A percentile compares a stretch with the other conserved stretches of the same genome.
phyloP scores from a whole-genome alignment of 1,139 yeast genomes.

The Pichia sp. region DNA sequence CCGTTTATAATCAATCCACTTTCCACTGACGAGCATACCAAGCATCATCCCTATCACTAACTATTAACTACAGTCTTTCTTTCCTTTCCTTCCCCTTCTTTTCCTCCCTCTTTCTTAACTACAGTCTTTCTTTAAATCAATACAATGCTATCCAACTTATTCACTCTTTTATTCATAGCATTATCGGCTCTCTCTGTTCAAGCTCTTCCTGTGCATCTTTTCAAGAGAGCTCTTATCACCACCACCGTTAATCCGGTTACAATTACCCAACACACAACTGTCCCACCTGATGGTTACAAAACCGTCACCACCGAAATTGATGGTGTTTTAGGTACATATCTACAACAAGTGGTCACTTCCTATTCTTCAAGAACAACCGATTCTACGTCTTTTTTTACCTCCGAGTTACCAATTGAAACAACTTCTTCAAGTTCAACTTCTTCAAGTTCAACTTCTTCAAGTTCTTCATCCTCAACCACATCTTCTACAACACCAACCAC shows the following conservation, averaged over 20 bases:
- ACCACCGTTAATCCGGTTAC: slow-evolving; percentile 22
- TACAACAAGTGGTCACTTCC: slow-evolving; percentile 16
- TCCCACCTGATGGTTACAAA: slow-evolving; percentile 14
- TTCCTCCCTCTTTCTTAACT: not conserved
- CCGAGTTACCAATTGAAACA: not conserved
- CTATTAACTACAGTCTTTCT: not conserved
- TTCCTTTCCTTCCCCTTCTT: not conserved
- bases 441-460: too few relatives aligned
- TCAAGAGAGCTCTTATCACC: slow-evolving; percentile 23
- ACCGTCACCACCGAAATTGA: slow-evolving; percentile 18
- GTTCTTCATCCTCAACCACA: not conserved
- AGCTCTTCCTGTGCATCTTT: slow-evolving; percentile 30
- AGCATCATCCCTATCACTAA: not conserved
- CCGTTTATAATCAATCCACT: too few relatives aligned
- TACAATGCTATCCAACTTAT: slow-evolving; percentile 3
- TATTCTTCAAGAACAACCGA: slow-evolving; percentile 9
- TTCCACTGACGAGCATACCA: not conserved
- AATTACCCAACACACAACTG: slow-evolving; percentile 15
- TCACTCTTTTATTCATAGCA: slow-evolving; percentile 3
- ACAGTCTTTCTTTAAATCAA: not conserved
- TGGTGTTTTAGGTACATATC: slow-evolving; percentile 18
- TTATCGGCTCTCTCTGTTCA: slow-evolving; percentile 19
- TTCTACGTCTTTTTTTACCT: slow-evolving; percentile 8
- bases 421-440: too few relatives aligned
- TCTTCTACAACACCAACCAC: not conserved